Base-by-base conservation (phyloP, 192 early-diverging fungal genomes). In the Phycomyces blakesleeanus region DNA sequence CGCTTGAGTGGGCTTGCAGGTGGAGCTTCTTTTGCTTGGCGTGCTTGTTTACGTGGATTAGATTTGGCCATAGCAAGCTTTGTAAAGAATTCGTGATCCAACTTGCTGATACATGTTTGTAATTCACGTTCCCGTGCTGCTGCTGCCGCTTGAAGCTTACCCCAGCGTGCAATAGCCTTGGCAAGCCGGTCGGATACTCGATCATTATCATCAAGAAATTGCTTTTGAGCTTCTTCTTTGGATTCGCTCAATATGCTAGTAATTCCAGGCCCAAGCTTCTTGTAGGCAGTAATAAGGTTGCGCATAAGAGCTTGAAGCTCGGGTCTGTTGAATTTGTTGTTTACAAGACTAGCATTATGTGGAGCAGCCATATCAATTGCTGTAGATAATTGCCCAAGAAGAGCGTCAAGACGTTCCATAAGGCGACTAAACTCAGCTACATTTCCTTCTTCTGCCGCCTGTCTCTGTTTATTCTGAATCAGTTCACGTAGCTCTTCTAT, bases 61-160 rank as follows among this genome's bases (percentile, higher is more conserved):
- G 66, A 49, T 51, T 68, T 68, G 5, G 66, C 59, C 47, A 61
- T 55, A 3, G 66, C 66, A 42, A 68, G 51, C 25, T 68, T 68
- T 20, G 66, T 73, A 54, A 69, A 75, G 42, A 70, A 75, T 53
- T 69, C 67, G 52, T 75, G 73, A 27, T 69, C 60, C 24, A 75
- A 59, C 15, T 55, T 27, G 20, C 55, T 61, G 18, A 75, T 63
- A 50, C 73, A 75, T 42, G 54, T 69, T 21, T 70, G 67, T 15
- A 85, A 57, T 47, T 81, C 81, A 41, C 82, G 68, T 58, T 68
- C 76, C 61, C 76, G 75, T 38, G 74, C 73, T 3, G 73, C 29
- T 15, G 81, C 77, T 8, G 64, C 37, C 2, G 53, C 59, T 63
- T 81, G 76, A 16, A 81, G 49, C 34, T 76, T 75, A 27, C 63